Base-by-base conservation (phyloP, 257 asterid genomes). In the Eucommia ulmoides region DNA sequence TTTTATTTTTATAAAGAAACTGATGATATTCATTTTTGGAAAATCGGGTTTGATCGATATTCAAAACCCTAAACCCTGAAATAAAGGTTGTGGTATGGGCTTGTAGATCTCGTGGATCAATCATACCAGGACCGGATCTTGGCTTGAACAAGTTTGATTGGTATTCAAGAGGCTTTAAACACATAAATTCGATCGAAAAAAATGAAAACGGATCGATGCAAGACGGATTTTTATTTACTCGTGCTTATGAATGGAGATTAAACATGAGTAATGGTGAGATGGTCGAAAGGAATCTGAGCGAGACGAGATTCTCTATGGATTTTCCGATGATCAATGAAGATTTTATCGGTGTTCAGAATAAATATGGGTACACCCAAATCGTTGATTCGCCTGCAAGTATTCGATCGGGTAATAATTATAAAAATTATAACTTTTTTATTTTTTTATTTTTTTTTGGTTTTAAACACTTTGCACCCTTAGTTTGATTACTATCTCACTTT, bases 91-190 rank as follows among this genome's bases (percentile, higher is more conserved):
- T 79, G 0, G 73, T 76, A 42, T 19, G 65, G 62, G 89, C 63
- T n/a, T 81, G 82, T 44, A 73, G 71, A 58, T 76, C 93, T 29
- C 66, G 33, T 20, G 64, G 59, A 23, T 76, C 87, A 24, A 29
- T 81, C 53, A 54, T 84, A 41, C 93, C 93, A 0, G 88, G 87
- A 33, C 95, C 93, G 8, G 80, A 69, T 22, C 73, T 66, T 9
- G 88, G 85, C 15, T 24, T 52, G 23, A 58, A 84, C 53, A 79
- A 78, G 33, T 55, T 47, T 1, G 80, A 76, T 47, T 78, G 82
- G 81, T 81, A 73, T 55, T 74, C 78, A 3, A 59, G 68, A 53
- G 74, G 85, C 14, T 75, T 72, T 50, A 50, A 66, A 65, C 55
- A 59, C 2, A 53, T 33, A 26, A 49, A 20, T 16, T 41, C 55